Base-by-base conservation (phyloP, 202 grass and related monocot species). In the Cymbopogon flexuosus region DNA sequence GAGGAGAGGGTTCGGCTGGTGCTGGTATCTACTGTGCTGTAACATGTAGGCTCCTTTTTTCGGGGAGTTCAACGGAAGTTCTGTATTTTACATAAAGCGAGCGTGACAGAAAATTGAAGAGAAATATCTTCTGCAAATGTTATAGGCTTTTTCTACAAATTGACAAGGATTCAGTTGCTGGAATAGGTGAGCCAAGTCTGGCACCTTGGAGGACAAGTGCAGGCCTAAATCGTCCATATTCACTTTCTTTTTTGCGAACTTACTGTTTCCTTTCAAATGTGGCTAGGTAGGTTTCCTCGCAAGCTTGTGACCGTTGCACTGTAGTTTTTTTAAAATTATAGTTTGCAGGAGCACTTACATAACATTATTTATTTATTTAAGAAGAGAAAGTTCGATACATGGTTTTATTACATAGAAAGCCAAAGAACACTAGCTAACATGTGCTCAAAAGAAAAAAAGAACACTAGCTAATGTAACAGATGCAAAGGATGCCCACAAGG, bases 31-130 rank as follows among this genome's bases (percentile, higher is more conserved):
- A 65, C 47, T 51, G 59, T 77, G 18, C 36, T 67, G 83, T 58
- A 81, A 89, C 58, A 65, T 85, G 65, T 73, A 81, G 45, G 70
- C 30, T 34, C n/a, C 78, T 30, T 52, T 61, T 86, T 82, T 56
- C 23, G 10, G 14, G 27, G 40, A 22, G 31, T 52, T 45, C n/a
- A 24, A 78, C 39, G 43, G 22, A 34, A 73, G 3, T 39, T 68
- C 23, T 41, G 7, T 62, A 60, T 52, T 82, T 85, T 62, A 42
- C 60, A 42, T 43, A 21, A 60, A 66, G n/a, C 72, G 33, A 34
- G 41, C 65, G 27, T 14, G 51, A 40, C 47, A 54, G 5, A 3
- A 41, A 61, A 79, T 58, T 51, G 3, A 74, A n/a, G 19, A 59
- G 62, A 59, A 49, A 47, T 34, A 29, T 69, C 49, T 52, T 30